A percentile compares a stretch with the other conserved stretches of the same genome.
Evolutionary conservation across 257 asterid species (phyloP).

Genomic region (Solanum clarkiae): DNA sequence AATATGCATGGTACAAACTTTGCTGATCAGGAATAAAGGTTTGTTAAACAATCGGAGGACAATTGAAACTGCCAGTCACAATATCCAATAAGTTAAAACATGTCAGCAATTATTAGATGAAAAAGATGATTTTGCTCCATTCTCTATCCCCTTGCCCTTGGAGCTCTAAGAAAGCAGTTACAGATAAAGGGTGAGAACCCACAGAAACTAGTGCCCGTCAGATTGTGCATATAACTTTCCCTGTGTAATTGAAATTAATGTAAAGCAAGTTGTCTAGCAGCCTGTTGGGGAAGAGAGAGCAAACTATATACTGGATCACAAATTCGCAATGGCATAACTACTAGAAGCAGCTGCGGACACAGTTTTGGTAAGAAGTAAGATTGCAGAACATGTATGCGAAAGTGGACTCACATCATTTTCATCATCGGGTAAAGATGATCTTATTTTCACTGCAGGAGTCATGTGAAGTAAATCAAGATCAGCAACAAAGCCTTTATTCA

Average conservation of each 20-base stretch:
- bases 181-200: background rate
- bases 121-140: background rate
- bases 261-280: background rate
- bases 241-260: background rate
- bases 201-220: background rate
- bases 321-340: background rate
- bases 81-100: background rate
- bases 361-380: background rate
- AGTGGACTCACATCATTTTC: conserved; percentile 18
- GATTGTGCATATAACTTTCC: background rate
- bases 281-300: background rate
- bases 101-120: background rate
- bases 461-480: conserved; percentile 75
- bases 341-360: background rate
- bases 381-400: background rate
- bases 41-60: background rate
- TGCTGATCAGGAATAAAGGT: background rate
- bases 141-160: background rate
- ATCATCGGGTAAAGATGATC: conserved; percentile 49
- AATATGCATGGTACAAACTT: background rate
- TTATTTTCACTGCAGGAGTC: conserved; percentile 72
- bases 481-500: conserved; percentile 82
- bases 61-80: background rate
- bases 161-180: background rate
- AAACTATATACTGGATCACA: background rate